Evolutionary conservation across 176 grass and related monocot species (phyloP).

Genomic region (Dactylis glomerata): DNA sequence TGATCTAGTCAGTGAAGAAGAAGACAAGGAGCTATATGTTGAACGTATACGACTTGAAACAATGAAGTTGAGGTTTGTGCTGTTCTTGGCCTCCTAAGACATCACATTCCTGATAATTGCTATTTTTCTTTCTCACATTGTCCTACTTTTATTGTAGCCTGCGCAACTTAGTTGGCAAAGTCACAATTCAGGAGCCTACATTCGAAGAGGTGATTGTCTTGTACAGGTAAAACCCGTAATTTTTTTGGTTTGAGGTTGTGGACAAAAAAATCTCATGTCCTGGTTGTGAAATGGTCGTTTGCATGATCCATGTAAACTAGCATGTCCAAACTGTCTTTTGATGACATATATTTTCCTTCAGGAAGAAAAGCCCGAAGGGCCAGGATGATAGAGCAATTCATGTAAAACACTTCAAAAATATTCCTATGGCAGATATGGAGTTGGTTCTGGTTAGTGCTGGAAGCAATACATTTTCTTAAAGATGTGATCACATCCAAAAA

Average conservation of each 20-base stretch:
- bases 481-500: background rate
- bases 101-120: constrained; percentile 16
- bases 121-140: constrained; percentile 7
- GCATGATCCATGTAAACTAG: constrained; percentile 17
- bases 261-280: background rate
- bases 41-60: constrained; percentile 91
- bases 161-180: constrained; percentile 69
- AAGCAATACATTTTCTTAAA: background rate
- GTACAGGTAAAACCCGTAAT: constrained; percentile 69
- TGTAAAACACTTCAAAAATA: constrained; percentile 99
- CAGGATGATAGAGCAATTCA: constrained; percentile 73
- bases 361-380: constrained; percentile 56
- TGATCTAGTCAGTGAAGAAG: constrained; percentile 60
- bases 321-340: constrained; percentile 13
- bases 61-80: constrained; percentile 78
- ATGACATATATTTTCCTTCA: constrained; percentile 38
- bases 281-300: constrained; percentile 13
- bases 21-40: constrained; percentile 61
- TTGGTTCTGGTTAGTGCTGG: constrained; percentile 73
- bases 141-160: constrained; percentile 45
- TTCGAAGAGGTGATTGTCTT: constrained; percentile 99
- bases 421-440: constrained; percentile 99
- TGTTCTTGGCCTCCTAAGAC: constrained; percentile 20
- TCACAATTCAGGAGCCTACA: constrained; percentile 93
- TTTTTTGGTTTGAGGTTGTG: background rate